Conservation (phyloP, 768 basidiomycete genomes). For the Boletus vermiculosoides region DNA sequence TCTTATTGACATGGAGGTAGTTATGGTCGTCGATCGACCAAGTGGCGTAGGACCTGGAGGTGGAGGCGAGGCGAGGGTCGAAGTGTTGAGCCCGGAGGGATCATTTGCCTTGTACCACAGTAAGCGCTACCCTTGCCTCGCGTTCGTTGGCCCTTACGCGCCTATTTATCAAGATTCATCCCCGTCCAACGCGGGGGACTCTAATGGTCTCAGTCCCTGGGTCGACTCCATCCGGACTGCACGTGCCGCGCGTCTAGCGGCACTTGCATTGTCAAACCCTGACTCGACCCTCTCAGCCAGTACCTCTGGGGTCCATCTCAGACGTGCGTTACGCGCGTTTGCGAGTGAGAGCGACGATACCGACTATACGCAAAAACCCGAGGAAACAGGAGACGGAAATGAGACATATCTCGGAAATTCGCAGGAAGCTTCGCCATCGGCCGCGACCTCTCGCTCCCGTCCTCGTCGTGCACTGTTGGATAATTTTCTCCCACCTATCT, state of each 20-base stretch:
- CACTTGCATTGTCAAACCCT: constrained; percentile 68
- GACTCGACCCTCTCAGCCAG: constrained; percentile 83
- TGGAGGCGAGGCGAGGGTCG: constrained; percentile 56
- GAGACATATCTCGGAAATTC: not conserved
- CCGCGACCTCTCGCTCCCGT: not conserved
- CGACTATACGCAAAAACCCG: constrained; percentile 43
- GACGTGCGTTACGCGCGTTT: constrained; percentile 72
- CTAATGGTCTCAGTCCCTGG: constrained; percentile 54
- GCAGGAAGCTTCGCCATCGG: not conserved
- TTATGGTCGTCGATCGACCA: constrained; percentile 44
- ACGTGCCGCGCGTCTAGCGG: constrained; percentile 66
- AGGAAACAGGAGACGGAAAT: constrained; percentile 45
- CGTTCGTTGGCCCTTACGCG: not conserved
- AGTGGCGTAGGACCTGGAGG: constrained; percentile 1
- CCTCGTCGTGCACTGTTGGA: constrained; percentile 30
- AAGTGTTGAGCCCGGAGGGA: constrained; percentile 72
- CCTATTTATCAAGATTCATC: constrained; percentile 5
- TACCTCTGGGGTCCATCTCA: constrained; percentile 69
- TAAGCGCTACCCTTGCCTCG: constrained; percentile 29
- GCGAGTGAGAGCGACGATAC: constrained; percentile 40
- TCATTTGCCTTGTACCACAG: constrained; percentile 76
- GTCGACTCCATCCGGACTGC: constrained; percentile 62
- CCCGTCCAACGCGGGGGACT: not conserved
- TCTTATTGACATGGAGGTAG: constrained; percentile 75
- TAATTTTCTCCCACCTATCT: constrained; percentile 85